These are phyloP conservation scores for Oryza brachyantha DNA, from an alignment of 176 grass and related monocot genomes.

Conservation along the genomic window DNA sequence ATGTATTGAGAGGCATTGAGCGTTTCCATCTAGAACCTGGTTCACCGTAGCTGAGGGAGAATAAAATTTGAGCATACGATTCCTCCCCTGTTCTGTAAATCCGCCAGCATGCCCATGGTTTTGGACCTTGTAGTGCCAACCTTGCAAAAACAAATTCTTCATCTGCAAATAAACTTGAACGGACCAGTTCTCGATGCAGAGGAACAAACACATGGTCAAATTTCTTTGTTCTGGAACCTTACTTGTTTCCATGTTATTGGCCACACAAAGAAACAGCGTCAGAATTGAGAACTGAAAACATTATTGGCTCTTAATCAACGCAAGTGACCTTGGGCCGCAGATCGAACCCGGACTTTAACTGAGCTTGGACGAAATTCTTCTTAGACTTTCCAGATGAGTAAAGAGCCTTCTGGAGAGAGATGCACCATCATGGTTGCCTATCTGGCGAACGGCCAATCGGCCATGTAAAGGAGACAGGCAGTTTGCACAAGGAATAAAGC, in stretches of 20 bases:
- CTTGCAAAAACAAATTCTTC: background rate
- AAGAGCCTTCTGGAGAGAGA: slow-evolving; percentile 28
- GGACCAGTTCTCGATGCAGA: background rate
- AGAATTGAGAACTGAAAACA: background rate
- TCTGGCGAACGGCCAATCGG: slow-evolving; percentile 20
- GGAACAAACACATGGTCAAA: no score
- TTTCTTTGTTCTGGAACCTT: background rate
- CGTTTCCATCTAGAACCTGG: background rate
- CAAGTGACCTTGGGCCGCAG: background rate
- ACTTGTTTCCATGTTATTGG: background rate
- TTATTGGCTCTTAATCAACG: background rate
- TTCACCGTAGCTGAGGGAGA: background rate
- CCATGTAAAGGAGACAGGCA: slow-evolving; percentile 19
- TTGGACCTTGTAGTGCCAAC: slow-evolving; percentile 4
- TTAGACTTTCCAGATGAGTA: slow-evolving; percentile 11
- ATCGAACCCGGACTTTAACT: background rate
- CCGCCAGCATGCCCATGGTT: slow-evolving; percentile 11
- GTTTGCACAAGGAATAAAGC: slow-evolving; percentile 37
- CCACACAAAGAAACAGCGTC: background rate
- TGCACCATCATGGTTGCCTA: slow-evolving; percentile 17
- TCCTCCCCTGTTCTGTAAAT: background rate
- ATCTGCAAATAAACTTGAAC: background rate
- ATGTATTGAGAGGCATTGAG: background rate
- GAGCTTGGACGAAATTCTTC: background rate
- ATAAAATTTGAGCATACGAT: background rate